Base-by-base conservation (phyloP, 1,139 yeast genomes). In the Blastobotrys aristatus region DNA sequence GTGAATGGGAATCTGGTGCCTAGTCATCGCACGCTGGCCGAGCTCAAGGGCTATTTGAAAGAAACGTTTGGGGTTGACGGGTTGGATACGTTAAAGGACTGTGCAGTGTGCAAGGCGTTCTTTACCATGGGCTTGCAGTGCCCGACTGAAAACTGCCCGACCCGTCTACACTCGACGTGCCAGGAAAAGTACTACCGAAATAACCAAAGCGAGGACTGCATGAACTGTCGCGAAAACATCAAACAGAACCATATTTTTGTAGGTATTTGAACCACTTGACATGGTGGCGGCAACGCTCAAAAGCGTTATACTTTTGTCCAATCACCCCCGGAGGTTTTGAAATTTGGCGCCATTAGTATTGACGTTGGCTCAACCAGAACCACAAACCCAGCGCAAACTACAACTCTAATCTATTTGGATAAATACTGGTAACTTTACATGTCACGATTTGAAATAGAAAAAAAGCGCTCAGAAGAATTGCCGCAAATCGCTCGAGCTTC, bases 91-190 rank as follows among this genome's bases (percentile, higher is more conserved):
- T 58, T 81, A 1, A 61, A 70, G 5, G 32, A 59, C 10, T 83
- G 90, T 57, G 54, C 57, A 24, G 80, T 76, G 17, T 83, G 89
- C 61, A 64, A 68, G n/a, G 78, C 74, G 31, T 64, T 81, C 13
- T 77, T 79, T 5, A 81, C 86, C 0, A 53, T 73, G 43, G 89
- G 89, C 0, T 56, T 65, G 4, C 67, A 67, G 34, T 73, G 78
- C 55, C 52, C 60, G 0, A 66, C 65, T 18, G 49, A 48, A 1
- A 59, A 56, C 1, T 73, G 80, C 52, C 57, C 62, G 22, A 57
- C 64, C 3, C 58, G 76, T 20, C 76, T 78, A 57, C 88, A 82
- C 59, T 61, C 64, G 40, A 65, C 64, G 46, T 81, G 89, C 60
- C 67, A 67, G 44, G 55, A 52, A 1, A 56, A 63, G 30, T 76